A percentile compares a stretch with the other conserved stretches of the same genome.
phyloP scores from a whole-genome alignment of 768 basidiomycete species.

The Leccinum imitatum region DNA sequence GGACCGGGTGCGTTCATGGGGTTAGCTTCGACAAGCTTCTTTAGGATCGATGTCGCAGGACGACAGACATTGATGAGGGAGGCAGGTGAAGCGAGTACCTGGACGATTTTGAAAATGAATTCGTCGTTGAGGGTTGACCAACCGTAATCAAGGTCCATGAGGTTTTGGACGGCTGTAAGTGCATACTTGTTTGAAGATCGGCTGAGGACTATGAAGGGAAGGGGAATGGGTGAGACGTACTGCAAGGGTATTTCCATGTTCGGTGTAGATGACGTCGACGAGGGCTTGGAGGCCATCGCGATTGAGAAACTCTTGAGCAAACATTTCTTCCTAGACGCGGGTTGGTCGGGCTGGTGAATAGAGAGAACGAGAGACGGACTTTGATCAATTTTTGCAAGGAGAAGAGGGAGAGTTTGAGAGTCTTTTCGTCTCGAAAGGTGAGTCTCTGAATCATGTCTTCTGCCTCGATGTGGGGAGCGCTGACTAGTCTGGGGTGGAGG shows the following conservation, averaged over 20 bases:
- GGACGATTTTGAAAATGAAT: slow-evolving; percentile 78
- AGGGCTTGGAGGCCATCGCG: slow-evolving; percentile 71
- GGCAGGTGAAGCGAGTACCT: slow-evolving; percentile 70
- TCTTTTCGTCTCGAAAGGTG: slow-evolving; percentile 53
- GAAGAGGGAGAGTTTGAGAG: slow-evolving; percentile 67
- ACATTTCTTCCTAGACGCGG: slow-evolving; percentile 69
- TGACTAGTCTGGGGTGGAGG: slow-evolving; percentile 59
- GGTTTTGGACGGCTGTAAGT: slow-evolving; percentile 78
- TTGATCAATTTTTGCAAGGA: slow-evolving; percentile 78
- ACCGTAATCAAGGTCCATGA: slow-evolving; percentile 85
- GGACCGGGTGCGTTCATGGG: slow-evolving; percentile 65
- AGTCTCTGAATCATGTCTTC: slow-evolving; percentile 75
- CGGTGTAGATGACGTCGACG: slow-evolving; percentile 61
- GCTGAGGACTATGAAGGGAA: slow-evolving; percentile 8
- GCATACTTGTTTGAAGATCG: slow-evolving; percentile 58
- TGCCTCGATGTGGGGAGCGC: slow-evolving; percentile 78
- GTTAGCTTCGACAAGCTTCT: slow-evolving; percentile 86
- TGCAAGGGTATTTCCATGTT: slow-evolving; percentile 82
- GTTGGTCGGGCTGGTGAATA: neutral
- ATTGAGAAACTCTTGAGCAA: slow-evolving; percentile 74
- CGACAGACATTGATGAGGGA: slow-evolving; percentile 89
- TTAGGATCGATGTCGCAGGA: slow-evolving; percentile 87
- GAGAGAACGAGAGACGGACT: slow-evolving; percentile 39
- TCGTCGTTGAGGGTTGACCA: slow-evolving; percentile 70
- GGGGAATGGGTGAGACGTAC: slow-evolving; percentile 40